A percentile compares a stretch with the other conserved stretches of the same genome.
Evolutionary conservation across 108 stramenopile species (phyloP).

Genomic region (Nitzschia putrida): DNA sequence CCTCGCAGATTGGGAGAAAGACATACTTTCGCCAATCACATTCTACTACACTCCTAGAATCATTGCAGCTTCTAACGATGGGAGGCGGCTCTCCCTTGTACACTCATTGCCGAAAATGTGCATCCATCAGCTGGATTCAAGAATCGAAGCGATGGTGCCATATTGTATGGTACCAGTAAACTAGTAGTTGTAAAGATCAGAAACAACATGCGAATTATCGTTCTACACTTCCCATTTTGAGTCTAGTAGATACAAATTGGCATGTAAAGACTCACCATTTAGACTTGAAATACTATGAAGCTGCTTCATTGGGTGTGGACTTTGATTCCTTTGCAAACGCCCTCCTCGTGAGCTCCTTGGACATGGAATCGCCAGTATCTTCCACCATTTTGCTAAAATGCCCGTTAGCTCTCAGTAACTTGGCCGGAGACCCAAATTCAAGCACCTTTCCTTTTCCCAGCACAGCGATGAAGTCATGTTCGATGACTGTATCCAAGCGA

Average conservation of each 20-base stretch:
- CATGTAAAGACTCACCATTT: too few species aligned
- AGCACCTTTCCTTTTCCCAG: slow-evolving; percentile 86
- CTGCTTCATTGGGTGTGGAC: too few species aligned
- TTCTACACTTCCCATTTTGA: too few species aligned
- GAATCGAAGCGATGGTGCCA: too few species aligned
- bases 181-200: too few species aligned
- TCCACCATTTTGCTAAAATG: slow-evolving; percentile 47
- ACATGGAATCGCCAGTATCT: slow-evolving; percentile 44
- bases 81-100: background rate
- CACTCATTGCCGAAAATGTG: background rate
- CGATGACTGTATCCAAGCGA: slow-evolving; percentile 90
- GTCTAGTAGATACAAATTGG: too few species aligned
- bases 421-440: slow-evolving; percentile 86
- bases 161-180: too few species aligned
- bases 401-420: slow-evolving; percentile 70
- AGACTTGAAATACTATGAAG: too few species aligned
- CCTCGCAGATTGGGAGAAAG: slow-evolving; percentile 15
- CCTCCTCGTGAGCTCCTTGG: slow-evolving; percentile 29
- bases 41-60: background rate
- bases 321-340: slow-evolving; percentile 17
- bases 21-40: background rate
- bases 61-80: background rate
- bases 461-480: slow-evolving; percentile 89
- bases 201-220: too few species aligned
- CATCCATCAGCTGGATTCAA: too few species aligned